Conservation (phyloP, 805 yeast genomes). For the Hanseniaspora hatyaiensis region DNA sequence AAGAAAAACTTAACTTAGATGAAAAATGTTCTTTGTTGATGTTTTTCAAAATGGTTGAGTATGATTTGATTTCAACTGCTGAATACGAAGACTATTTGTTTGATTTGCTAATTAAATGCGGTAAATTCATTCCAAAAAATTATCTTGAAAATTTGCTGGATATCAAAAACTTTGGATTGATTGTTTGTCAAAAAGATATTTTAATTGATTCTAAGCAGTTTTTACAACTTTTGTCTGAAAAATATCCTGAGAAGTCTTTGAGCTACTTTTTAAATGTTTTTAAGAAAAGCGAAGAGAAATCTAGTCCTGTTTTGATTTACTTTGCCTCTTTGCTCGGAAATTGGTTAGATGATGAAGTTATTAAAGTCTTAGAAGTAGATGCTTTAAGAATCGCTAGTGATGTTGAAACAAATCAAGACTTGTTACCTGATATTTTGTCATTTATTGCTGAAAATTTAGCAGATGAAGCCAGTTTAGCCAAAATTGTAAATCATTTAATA, state of each 20-base stretch:
- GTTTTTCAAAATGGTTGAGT: conserved; percentile 3
- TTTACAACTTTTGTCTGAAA: neutral
- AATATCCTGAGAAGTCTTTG: neutral
- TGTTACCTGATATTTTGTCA: conserved; percentile 18
- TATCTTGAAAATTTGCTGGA: neutral
- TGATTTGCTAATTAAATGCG: neutral
- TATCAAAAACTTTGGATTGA: neutral
- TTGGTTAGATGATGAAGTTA: conserved; percentile 16
- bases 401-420: conserved; percentile 13
- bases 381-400: conserved; percentile 16
- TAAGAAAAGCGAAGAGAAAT: conserved; percentile 17
- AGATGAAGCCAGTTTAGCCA: conserved; percentile 20
- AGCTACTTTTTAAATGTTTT: conserved; percentile 12
- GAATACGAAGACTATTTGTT: neutral
- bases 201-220: neutral
- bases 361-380: conserved; percentile 20
- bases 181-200: neutral
- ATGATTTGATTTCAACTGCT: neutral
- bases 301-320: conserved; percentile 25
- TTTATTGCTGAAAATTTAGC: conserved; percentile 15
- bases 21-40: neutral
- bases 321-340: conserved; percentile 21
- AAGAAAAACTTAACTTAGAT: neutral
- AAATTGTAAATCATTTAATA: conserved; percentile 25
- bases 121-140: neutral